phyloP scores from a whole-genome alignment of 495 filamentous ascomycete species.

The Penicillium antarcticum region DNA sequence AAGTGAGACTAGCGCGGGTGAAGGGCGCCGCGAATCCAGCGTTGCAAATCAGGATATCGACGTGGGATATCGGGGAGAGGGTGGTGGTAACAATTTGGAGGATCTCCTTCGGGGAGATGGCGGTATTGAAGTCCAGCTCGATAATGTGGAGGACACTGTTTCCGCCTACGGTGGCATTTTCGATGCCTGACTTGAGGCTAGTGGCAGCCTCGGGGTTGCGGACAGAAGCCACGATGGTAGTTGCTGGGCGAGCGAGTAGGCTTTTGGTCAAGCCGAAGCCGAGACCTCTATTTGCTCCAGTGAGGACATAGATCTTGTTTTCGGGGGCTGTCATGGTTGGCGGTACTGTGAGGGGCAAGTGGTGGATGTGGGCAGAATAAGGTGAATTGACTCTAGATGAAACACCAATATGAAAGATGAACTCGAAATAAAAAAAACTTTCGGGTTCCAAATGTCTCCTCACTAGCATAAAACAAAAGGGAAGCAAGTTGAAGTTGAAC shows the following conservation, averaged over 20 bases:
- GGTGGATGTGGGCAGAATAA: too few relatives aligned
- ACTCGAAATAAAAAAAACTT: too few relatives aligned
- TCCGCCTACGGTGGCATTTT: conserved; percentile 17
- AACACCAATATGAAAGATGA: too few relatives aligned
- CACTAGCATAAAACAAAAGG: too few relatives aligned
- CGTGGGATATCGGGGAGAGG: conserved; percentile 15
- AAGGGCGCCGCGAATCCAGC: conserved; percentile 32
- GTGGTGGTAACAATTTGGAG: background rate
- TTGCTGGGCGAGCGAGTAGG: conserved; percentile 39
- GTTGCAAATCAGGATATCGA: conserved; percentile 53
- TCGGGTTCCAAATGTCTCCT: too few relatives aligned
- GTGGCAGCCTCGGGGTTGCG: conserved; percentile 29
- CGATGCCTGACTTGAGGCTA: conserved; percentile 9
- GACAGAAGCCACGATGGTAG: conserved; percentile 44
- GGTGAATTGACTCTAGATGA: too few relatives aligned
- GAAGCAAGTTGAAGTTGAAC: too few relatives aligned
- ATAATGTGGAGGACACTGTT: conserved; percentile 38
- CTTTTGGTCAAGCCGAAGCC: conserved; percentile 38
- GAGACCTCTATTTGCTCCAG: conserved; percentile 47
- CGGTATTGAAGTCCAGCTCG: conserved; percentile 35
- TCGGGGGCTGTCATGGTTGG: background rate
- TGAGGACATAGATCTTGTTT: conserved; percentile 16
- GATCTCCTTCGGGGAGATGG: conserved; percentile 10
- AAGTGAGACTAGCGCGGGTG: conserved; percentile 11
- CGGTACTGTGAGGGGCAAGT: too few relatives aligned